A percentile compares a stretch with the other conserved stretches of the same genome.
Conservation (phyloP, 1,284 basidiomycete species). For the Sporisorium sorghi region DNA sequence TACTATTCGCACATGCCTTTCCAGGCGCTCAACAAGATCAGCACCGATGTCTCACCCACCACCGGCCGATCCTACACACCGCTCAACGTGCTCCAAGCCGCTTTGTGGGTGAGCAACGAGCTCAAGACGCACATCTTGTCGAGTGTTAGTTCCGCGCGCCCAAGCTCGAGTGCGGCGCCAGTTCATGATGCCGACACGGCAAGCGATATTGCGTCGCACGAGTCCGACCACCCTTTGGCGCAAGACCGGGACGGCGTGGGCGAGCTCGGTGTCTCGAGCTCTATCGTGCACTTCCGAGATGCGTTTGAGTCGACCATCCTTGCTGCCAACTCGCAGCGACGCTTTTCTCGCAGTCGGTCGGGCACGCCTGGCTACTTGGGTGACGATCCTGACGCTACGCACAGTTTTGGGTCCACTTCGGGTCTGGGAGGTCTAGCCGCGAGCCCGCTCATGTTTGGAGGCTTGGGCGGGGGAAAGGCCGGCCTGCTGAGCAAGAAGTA, state of each 20-base stretch:
- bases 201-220: slow-evolving; percentile 15
- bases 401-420: slow-evolving; percentile 10
- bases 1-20: slow-evolving; percentile 86
- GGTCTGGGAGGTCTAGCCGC: slow-evolving; percentile 47
- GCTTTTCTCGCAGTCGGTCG: slow-evolving; percentile 31
- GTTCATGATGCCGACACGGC: slow-evolving; percentile 24
- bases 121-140: slow-evolving; percentile 52
- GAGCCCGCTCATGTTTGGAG: slow-evolving; percentile 44
- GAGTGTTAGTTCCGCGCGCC: slow-evolving; percentile 8
- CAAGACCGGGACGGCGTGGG: slow-evolving; percentile 29
- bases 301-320: slow-evolving; percentile 29
- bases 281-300: slow-evolving; percentile 45
- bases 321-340: slow-evolving; percentile 13
- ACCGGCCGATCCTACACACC: slow-evolving; percentile 51
- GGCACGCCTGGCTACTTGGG: slow-evolving; percentile 18
- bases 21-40: slow-evolving; percentile 53
- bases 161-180: neutral
- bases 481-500: slow-evolving; percentile 70
- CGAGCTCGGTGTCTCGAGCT: slow-evolving; percentile 56
- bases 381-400: slow-evolving; percentile 13
- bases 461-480: slow-evolving; percentile 27
- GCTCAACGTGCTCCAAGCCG: slow-evolving; percentile 53
- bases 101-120: slow-evolving; percentile 60
- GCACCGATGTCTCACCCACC: slow-evolving; percentile 37
- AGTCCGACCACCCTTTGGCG: slow-evolving; percentile 2